Conservation (phyloP, 345 rosid species). For the Alliaria petiolata region DNA sequence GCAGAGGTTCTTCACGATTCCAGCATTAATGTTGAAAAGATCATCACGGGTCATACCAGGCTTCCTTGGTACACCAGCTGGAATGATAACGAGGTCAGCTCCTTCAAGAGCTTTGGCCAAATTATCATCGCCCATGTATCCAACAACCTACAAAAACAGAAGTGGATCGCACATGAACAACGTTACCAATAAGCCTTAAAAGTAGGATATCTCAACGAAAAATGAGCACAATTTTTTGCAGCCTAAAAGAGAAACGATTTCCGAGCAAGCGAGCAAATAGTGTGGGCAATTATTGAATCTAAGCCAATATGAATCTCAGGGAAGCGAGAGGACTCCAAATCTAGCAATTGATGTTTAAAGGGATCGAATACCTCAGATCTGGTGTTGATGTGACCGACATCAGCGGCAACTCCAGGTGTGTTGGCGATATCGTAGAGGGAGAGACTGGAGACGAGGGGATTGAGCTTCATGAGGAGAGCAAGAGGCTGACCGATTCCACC, state of each 20-base stretch:
- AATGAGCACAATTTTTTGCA: no score
- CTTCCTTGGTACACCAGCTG: constrained; percentile 77
- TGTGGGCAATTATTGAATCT: not conserved
- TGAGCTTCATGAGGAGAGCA: constrained; percentile 71
- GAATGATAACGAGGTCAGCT: constrained; percentile 59
- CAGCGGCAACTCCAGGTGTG: constrained; percentile 82
- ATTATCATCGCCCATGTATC: constrained; percentile 42
- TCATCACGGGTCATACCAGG: constrained; percentile 84
- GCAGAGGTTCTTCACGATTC: constrained; percentile 45
- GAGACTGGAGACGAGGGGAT: constrained; percentile 72
- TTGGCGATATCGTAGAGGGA: constrained; percentile 70
- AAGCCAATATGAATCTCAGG: not conserved
- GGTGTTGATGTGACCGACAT: constrained; percentile 75
- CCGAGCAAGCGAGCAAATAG: no score
- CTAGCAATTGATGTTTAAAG: not conserved
- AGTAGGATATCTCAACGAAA: not conserved
- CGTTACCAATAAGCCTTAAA: no score
- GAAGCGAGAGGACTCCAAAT: not conserved
- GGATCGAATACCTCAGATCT: constrained; percentile 51
- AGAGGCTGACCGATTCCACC: constrained; percentile 88
- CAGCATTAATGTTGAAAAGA: constrained; percentile 64
- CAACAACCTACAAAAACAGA: constrained; percentile 30
- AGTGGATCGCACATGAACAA: not conserved
- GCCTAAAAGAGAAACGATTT: no score
- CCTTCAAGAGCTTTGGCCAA: constrained; percentile 47